phyloP scores from a whole-genome alignment of 1,284 basidiomycete genomes.

The Paramarasmius palmivorus region DNA sequence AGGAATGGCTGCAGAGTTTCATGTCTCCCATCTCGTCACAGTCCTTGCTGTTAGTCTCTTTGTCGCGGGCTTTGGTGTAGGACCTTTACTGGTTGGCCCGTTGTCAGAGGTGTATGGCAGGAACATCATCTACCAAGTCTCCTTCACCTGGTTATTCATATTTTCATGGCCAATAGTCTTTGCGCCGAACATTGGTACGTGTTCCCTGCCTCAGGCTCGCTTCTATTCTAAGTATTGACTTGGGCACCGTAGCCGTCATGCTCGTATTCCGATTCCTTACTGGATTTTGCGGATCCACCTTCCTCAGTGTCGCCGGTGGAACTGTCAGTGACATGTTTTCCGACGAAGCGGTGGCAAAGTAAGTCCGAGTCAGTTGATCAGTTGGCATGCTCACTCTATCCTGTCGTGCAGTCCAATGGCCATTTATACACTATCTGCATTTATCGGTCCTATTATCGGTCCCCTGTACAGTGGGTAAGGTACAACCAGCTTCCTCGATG shows the following conservation, averaged over 20 bases:
- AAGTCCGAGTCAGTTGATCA: conserved; percentile 25
- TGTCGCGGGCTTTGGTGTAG: conserved; percentile 47
- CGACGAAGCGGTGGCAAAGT: conserved; percentile 66
- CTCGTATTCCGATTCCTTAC: conserved; percentile 72
- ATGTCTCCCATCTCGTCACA: conserved; percentile 61
- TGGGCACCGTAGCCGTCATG: conserved; percentile 40
- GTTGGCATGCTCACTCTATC: neutral
- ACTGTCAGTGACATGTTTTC: conserved; percentile 76
- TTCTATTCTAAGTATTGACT: conserved; percentile 18
- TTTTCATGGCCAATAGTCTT: conserved; percentile 72
- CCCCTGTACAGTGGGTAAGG: conserved; percentile 63
- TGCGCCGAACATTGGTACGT: conserved; percentile 55
- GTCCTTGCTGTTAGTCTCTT: conserved; percentile 75
- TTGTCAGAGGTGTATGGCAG: conserved; percentile 59
- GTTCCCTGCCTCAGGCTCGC: neutral
- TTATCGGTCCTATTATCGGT: conserved; percentile 74
- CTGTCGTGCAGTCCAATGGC: neutral
- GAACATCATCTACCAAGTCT: conserved; percentile 50
- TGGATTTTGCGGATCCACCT: conserved; percentile 72
- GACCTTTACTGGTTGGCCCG: conserved; percentile 58
- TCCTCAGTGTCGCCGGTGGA: conserved; percentile 81
- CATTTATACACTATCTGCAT: conserved; percentile 69
- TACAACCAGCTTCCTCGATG: neutral
- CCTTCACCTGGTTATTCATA: conserved; percentile 49
- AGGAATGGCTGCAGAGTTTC: conserved; percentile 59